These are phyloP conservation scores for Monosiga brevicollis DNA, from an alignment of 78 protist genomes.

Conservation along the genomic window DNA sequence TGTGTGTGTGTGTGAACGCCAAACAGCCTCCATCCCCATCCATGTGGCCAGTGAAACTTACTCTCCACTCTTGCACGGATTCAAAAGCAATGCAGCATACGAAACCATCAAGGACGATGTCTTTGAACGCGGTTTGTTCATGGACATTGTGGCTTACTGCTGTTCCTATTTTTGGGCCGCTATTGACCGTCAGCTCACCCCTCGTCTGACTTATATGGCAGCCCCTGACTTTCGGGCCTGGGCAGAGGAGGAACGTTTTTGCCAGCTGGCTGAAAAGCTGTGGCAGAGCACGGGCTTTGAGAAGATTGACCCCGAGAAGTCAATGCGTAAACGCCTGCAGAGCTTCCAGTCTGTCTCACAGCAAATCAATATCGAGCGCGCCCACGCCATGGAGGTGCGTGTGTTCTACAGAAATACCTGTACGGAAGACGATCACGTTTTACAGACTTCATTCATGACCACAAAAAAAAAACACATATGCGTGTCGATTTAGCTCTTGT, in stretches of 20 bases:
- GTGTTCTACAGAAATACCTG: no score
- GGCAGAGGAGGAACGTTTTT: not conserved
- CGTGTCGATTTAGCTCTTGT: not conserved
- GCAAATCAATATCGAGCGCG: not conserved
- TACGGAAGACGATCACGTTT: no score
- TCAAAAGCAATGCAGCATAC: not conserved
- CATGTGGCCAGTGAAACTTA: not conserved
- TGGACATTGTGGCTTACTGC: no score
- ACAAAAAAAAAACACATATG: no score
- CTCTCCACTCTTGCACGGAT: not conserved
- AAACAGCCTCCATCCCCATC: not conserved
- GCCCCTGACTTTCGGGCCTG: not conserved
- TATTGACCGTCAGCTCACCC: no score
- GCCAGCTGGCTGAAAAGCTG: not conserved
- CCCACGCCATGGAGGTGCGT: not conserved
- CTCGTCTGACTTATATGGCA: no score
- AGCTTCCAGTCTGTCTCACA: not conserved
- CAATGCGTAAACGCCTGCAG: not conserved
- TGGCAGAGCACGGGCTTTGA: not conserved
- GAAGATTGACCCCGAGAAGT: not conserved
- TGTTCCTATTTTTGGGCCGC: no score
- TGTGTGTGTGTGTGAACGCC: no score
- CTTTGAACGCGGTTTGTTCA: no score
- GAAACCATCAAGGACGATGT: not conserved
- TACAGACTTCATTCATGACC: no score